Conservation (phyloP, 257 asterid genomes). For the Scutellaria baicalensis region DNA sequence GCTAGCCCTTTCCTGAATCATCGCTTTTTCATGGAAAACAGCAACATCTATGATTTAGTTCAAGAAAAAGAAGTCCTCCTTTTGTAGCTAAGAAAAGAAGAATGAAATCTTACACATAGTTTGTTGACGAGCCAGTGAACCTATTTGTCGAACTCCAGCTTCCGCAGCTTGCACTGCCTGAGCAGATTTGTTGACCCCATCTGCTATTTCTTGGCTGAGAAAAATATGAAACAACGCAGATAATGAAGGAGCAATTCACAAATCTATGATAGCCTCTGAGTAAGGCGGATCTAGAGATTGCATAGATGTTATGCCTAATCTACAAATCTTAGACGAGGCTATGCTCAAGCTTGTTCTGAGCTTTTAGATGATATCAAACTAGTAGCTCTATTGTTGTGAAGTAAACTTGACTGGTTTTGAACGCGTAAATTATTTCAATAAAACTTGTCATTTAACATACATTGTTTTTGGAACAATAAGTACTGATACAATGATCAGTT, state of each 20-base stretch:
- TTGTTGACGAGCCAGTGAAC: slow-evolving; percentile 71
- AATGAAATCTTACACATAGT: slow-evolving; percentile 60
- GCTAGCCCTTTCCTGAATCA: slow-evolving; percentile 91
- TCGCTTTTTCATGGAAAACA: slow-evolving; percentile 44
- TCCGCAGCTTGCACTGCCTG: slow-evolving; percentile 94
- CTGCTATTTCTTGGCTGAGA: slow-evolving; percentile 80
- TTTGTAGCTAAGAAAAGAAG: background rate
- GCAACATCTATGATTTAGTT: slow-evolving; percentile 6
- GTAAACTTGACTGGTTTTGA: background rate
- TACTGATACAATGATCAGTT: background rate
- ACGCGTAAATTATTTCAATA: background rate
- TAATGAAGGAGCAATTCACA: background rate
- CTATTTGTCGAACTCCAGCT: slow-evolving; percentile 83
- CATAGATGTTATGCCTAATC: background rate
- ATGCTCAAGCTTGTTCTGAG: background rate
- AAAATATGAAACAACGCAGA: slow-evolving; percentile 16
- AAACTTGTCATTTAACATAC: background rate
- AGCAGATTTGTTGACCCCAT: slow-evolving; percentile 83
- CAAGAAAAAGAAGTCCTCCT: background rate
- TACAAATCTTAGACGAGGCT: background rate
- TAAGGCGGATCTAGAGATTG: background rate
- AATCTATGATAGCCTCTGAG: background rate
- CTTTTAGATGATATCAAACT: background rate
- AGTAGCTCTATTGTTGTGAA: background rate
- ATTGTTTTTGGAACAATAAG: background rate